Base-by-base conservation (phyloP, 306 rosid species). In the Rosa lucieae region DNA sequence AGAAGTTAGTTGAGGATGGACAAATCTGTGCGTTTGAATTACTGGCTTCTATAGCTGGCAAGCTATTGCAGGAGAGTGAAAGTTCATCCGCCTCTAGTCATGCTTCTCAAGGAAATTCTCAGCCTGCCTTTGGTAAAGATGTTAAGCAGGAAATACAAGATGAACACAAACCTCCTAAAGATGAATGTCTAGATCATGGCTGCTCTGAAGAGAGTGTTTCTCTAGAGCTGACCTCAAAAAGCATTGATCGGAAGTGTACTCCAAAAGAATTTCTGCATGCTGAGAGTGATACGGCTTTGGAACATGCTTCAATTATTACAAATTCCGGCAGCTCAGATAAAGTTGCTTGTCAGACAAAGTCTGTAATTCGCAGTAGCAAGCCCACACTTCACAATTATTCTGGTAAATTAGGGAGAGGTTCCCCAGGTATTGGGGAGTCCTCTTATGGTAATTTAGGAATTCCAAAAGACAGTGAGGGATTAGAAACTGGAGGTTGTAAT, bases 21-120 rank as follows among this genome's bases (percentile, higher is more conserved):
- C 83, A 80, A 75, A 83, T 79, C 74, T 89, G 91, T 82, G 97
- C 97, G 47, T 83, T 94, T 81, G 99, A 94, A 82, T 77, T 94
- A 59, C 76, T 94, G 85, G 97, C 97, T 80, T 87, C 97, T 80
- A 80, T 94, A 82, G 99, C 99, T 40, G 97, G 97, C 65, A 85
- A 92, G 89, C 87, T 94, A 74, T 86, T 94, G 92, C 84, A 75
- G 86, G 97, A 94, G 92, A 81, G 90, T 52, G 97, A 89, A 85
- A 89, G 97, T 82, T 88, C 88, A 74, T 85, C 95, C 21, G 85
- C 92, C 26, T 92, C 89, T 65, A 94, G 97, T 85, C 85, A 92
- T 77, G 94, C 91, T n/a, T 89, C 93, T 10, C 89, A 83, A 85
- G 93, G 90, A 84, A 86, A 76, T 77, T 75, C 79, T 79, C 89